Base-by-base conservation (phyloP, 495 filamentous ascomycete genomes). In the Rhypophila decipiens region DNA sequence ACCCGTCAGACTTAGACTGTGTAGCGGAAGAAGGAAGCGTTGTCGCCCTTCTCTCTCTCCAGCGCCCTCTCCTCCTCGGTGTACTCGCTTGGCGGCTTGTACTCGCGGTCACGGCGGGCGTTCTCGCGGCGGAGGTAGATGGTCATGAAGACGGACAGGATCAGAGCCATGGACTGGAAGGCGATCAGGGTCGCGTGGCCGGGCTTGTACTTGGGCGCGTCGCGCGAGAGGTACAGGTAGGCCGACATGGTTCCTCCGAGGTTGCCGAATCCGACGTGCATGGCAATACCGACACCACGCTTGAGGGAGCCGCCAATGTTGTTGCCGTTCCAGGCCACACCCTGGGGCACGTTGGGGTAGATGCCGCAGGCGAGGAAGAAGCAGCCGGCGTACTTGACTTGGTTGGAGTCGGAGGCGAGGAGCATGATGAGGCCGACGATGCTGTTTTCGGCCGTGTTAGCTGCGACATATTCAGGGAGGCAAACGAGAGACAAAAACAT, bases 291-390 rank as follows among this genome's bases (percentile, higher is more conserved):
- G 34, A 85, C 84, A 45, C 78, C 81, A 21, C 86, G 79, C 63
- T 90, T 90, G 10, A 85, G 85, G 46, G 87, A 86, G 1, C 86
- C 86, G 19, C 83, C 84, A 39, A 88, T 85, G 59, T 90, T 90
- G 67, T 87, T 86, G 11, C 86, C 85, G 39, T 87, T 86, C 86
- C 86, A 90, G 0, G 83, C 83, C 9, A 90, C 71, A 41, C 85
- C 81, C 47, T 85, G 80, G 2, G 85, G 85, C 4, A 85, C 79
- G 31, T 79, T 75, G 10, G 86, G 86, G 61, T 89, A 90, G 61
- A 90, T 86, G 23, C 86, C 86, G 10, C 60, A 61, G 20, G 69
- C 66, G 22, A 81, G 77, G 48, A 90, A 74, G 64, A 88, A 84
- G 36, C 81, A 87, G 42, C 85, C 85, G 2, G 79, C 53, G 58